Evolutionary conservation across 768 basidiomycete genomes (phyloP).

Genomic region (Butyriboletus loyo): DNA sequence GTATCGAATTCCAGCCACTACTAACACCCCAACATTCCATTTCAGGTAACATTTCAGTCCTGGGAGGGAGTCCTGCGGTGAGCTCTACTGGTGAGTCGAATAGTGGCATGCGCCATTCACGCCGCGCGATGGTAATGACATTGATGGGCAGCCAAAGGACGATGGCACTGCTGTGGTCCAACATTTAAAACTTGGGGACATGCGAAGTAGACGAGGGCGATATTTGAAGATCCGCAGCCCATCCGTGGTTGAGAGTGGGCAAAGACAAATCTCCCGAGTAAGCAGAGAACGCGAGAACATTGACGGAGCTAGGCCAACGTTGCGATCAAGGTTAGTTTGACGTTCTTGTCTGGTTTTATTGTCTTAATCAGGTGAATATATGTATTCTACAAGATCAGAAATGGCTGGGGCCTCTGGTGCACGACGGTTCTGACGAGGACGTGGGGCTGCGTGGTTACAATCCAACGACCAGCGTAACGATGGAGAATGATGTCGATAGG

Average conservation of each 20-base stretch:
- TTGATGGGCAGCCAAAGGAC: conserved; percentile 25
- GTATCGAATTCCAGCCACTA: conserved; percentile 22
- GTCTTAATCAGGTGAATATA: conserved; percentile 2
- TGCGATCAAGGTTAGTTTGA: conserved; percentile 68
- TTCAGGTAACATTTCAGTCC: conserved; percentile 34
- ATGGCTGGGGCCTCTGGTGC: conserved; percentile 67
- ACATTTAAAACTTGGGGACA: conserved; percentile 34
- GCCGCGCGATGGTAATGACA: conserved; percentile 74
- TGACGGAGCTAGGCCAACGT: conserved; percentile 80
- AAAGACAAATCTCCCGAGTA: conserved; percentile 33
- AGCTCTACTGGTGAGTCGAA: conserved; percentile 87
- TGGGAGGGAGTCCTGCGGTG: conserved; percentile 63
- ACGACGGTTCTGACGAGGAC: conserved; percentile 47
- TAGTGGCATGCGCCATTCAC: conserved; percentile 75
- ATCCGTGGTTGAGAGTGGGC: conserved; percentile 30
- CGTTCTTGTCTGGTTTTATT: not conserved
- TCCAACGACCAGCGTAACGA: conserved; percentile 37
- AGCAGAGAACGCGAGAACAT: conserved; percentile 65
- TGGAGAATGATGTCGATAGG: conserved; percentile 27
- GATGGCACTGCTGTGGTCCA: conserved; percentile 21
- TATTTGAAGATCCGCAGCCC: conserved; percentile 55
- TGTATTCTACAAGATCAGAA: conserved; percentile 85
- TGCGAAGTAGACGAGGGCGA: conserved; percentile 60
- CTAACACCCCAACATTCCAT: conserved; percentile 53
- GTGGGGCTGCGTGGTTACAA: conserved; percentile 17